Percentiles rank a stretch among this genome's conserved stretches.
Evolutionary conservation across 2,329 filamentous ascomycete genomes (phyloP).

Genomic region (Talaromyces sp.): DNA sequence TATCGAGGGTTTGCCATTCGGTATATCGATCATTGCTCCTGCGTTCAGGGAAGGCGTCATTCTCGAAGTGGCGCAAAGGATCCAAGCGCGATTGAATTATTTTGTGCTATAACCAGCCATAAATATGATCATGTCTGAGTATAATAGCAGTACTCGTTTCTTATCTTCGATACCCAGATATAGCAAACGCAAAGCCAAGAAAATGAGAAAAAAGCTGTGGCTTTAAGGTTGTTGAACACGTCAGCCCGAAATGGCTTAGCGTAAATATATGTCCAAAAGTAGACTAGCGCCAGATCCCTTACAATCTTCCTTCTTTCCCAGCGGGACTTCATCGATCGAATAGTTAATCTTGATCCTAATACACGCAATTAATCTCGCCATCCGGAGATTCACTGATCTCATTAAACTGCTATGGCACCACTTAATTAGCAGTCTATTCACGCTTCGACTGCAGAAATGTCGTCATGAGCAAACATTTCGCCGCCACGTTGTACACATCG

Average conservation of each 20-base stretch:
- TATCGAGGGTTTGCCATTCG: slow-evolving; percentile 27
- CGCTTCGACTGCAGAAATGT: background rate
- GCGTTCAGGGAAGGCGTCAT: slow-evolving; percentile 16
- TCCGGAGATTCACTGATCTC: background rate
- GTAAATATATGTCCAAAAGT: background rate
- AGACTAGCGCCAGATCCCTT: background rate
- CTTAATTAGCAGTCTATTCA: background rate
- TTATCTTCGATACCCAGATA: too few species aligned
- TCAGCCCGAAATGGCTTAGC: background rate
- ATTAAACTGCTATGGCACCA: background rate
- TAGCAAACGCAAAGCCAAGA: background rate
- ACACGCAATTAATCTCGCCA: background rate
- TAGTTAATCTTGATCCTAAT: background rate
- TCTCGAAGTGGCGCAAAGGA: slow-evolving; percentile 13
- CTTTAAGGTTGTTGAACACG: background rate
- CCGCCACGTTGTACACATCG: background rate
- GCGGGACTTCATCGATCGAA: background rate
- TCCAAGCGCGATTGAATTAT: background rate
- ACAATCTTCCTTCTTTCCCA: background rate
- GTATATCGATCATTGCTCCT: slow-evolving; percentile 19
- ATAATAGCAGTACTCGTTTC: too few species aligned
- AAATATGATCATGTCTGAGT: background rate
- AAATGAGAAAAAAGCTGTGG: background rate
- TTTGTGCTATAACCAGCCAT: background rate
- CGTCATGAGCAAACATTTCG: slow-evolving; percentile 4